phyloP scores from a whole-genome alignment of 371 early-diverging fungal species.

The Capillidium rhysosporum region DNA sequence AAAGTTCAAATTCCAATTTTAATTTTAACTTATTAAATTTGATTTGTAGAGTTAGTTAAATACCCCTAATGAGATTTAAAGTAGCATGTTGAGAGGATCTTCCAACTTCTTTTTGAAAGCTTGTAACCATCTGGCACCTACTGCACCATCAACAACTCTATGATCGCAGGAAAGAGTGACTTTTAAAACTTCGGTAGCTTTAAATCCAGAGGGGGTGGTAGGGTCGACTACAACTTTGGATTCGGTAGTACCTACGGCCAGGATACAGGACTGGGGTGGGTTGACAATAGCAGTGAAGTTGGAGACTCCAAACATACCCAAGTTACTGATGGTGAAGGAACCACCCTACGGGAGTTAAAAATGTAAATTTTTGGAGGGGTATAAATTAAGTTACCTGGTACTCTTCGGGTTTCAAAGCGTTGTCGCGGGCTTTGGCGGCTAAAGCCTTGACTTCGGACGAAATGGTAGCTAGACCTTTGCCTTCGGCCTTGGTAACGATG shows the following conservation, averaged over 20 bases:
- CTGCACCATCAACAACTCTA: conserved; percentile 93
- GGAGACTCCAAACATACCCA: conserved; percentile 91
- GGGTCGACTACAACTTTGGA: conserved; percentile 68
- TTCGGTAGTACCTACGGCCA: conserved; percentile 77
- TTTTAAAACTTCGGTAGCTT: conserved; percentile 25
- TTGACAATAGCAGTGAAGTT: conserved; percentile 96
- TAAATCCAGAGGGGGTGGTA: conserved; percentile 8
- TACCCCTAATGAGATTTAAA: conserved; percentile 42
- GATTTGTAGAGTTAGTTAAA: too few species aligned
- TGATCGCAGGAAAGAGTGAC: conserved; percentile 90
- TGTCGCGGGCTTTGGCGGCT: conserved; percentile 67
- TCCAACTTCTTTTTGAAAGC: conserved; percentile 86
- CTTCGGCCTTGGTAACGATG: conserved; percentile 67
- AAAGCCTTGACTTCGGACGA: conserved; percentile 69
- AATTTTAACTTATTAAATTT: too few species aligned
- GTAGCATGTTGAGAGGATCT: conserved; percentile 85
- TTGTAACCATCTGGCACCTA: conserved; percentile 82
- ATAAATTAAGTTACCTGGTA: conserved; percentile 44
- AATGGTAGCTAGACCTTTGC: conserved; percentile 70
- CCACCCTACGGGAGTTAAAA: conserved; percentile 34
- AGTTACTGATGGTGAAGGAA: conserved; percentile 92
- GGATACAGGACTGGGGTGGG: conserved; percentile 87
- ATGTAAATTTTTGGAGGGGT: not conserved
- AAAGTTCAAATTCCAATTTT: too few species aligned
- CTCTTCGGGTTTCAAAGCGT: conserved; percentile 85